These are phyloP conservation scores for Penicillium atrosanguineum DNA, from an alignment of 495 filamentous ascomycete species.

Conservation along the genomic window DNA sequence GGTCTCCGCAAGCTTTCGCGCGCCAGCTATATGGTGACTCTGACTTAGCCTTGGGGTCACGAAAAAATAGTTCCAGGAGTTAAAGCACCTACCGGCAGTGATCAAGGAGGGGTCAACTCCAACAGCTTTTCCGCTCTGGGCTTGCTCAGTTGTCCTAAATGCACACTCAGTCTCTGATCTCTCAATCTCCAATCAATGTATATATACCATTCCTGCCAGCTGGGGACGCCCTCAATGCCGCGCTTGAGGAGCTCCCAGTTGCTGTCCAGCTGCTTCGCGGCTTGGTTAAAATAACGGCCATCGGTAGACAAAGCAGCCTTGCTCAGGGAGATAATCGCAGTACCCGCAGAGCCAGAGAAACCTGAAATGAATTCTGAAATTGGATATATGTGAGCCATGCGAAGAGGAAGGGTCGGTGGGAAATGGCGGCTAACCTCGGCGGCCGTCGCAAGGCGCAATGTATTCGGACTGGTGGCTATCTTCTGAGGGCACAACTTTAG, in stretches of 20 bases:
- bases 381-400: constrained; percentile 14
- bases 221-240: constrained; percentile 88
- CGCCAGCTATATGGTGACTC: constrained; percentile 52
- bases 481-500: constrained; percentile 91
- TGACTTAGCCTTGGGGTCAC: constrained; percentile 6
- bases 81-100: constrained; percentile 57
- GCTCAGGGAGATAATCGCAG: constrained; percentile 79
- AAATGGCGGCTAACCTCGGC: constrained; percentile 60
- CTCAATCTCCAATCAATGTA: constrained; percentile 1
- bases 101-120: constrained; percentile 91
- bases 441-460: constrained; percentile 88
- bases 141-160: constrained; percentile 70
- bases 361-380: constrained; percentile 78
- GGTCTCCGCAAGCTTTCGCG: constrained; percentile 80
- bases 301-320: constrained; percentile 93
- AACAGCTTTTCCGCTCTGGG: constrained; percentile 79
- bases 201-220: constrained; percentile 91
- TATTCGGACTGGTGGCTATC: constrained; percentile 98
- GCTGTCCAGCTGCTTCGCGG: constrained; percentile 81
- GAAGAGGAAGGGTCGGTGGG: constrained; percentile 8
- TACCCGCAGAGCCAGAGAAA: constrained; percentile 94
- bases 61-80: not conserved
- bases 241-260: constrained; percentile 95
- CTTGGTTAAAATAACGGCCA: constrained; percentile 98
- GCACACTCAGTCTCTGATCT: constrained; percentile 20